Percentiles rank a stretch among this genome's conserved stretches.
These are phyloP conservation scores for Iris macrosiphon DNA, from an alignment of 106 monocot species.

Conservation along the genomic window DNA sequence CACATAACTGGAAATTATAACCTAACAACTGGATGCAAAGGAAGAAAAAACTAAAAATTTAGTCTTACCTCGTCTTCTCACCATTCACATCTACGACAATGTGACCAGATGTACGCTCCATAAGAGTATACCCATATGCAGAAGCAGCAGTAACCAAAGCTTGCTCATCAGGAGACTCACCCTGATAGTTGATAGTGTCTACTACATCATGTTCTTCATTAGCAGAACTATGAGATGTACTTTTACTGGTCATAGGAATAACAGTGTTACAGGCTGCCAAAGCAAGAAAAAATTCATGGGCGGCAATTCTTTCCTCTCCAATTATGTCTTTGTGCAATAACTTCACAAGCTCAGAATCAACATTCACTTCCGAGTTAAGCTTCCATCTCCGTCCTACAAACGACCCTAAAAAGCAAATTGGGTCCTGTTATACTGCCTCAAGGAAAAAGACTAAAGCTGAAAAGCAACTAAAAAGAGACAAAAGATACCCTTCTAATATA, in stretches of 20 bases:
- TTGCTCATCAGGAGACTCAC: slow-evolving; percentile 99
- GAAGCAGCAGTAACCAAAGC: slow-evolving; percentile 90
- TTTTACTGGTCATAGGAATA: slow-evolving; percentile 56
- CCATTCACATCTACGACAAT: slow-evolving; percentile 87
- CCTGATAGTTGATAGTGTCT: slow-evolving; percentile 74
- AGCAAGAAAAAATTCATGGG: slow-evolving; percentile 91
- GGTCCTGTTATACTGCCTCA: background rate
- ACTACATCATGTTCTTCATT: slow-evolving; percentile 38
- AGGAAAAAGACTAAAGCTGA: background rate
- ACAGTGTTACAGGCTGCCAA: slow-evolving; percentile 97
- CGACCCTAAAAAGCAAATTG: slow-evolving; percentile 23
- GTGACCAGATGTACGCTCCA: slow-evolving; percentile 94
- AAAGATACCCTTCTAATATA: background rate
- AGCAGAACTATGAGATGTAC: slow-evolving; percentile 19
- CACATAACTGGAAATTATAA: background rate
- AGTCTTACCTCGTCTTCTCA: slow-evolving; percentile 64
- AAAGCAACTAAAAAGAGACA: too few relatives aligned
- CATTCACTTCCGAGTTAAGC: slow-evolving; percentile 44
- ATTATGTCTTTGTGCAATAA: slow-evolving; percentile 50
- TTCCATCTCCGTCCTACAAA: slow-evolving; percentile 39
- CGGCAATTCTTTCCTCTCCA: slow-evolving; percentile 63
- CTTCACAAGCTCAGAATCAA: slow-evolving; percentile 53
- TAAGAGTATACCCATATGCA: slow-evolving; percentile 84
- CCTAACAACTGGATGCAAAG: background rate
- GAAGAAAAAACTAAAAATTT: background rate